Evolutionary conservation across 495 filamentous ascomycete species (phyloP), one percentile per base, ranked within the genome.

Genomic region (Xanthoparmelia taractica): DNA sequence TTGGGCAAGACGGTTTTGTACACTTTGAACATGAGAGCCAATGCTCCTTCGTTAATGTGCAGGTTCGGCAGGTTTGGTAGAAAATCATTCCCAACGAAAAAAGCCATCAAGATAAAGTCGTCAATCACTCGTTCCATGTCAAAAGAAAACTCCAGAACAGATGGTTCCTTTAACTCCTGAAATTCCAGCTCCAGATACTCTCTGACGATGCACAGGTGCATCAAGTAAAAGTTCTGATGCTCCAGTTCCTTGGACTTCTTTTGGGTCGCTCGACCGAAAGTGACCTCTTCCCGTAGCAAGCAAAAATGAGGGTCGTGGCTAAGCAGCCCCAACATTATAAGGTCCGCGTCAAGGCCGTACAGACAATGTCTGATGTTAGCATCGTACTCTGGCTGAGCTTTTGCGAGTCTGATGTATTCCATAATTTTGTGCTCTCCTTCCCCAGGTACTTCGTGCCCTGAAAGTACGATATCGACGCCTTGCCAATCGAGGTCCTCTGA

Each of bases 401-500:
- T 97, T 38, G 94, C 87, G 71, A 92, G 86, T 63, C 95, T 88
- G 73, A 99, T 99, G 73, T 97, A 97, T 74, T 99, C 95, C 95
- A 97, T 99, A 73, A 99, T 96, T 78, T 99, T 99, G 78, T 98
- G 94, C 75, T 98, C 95, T 60, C 95, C 95, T 75, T 99, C 95
- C 60, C 95, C 95, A 0, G 95, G 95, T n/a, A 96, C 92, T 78
- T 99, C 95, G 73, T 97, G 95, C 36, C 95, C 95, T 8, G 95
- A 99, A 50, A 99, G 82, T 29, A 99, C 89, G 68, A 99, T 87
- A 64, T 99, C 92, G 48, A 93, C 90, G 38, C 87, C 88, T 74
- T 99, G 93, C 95, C 95, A 97, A 63, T 99, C 93, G 33, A 83
- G 84, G 74, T 99, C 95, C 69, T 99, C 95, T 0, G 92, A 91